Base-by-base conservation (phyloP, 2,329 filamentous ascomycete genomes). In the Ceratocystis diversiconidia region DNA sequence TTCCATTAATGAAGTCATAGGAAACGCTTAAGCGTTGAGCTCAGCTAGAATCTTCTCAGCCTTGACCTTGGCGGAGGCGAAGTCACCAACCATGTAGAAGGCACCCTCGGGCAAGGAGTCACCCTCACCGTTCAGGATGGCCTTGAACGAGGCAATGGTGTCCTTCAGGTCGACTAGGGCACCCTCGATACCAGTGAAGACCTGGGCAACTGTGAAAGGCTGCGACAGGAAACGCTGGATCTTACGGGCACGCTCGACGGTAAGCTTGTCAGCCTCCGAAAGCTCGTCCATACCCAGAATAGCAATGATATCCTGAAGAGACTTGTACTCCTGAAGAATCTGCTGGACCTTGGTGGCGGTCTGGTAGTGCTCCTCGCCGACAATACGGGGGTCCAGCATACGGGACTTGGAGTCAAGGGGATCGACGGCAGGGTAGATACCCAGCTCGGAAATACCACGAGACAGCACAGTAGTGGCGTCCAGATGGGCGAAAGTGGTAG, bases 241-340 rank as follows among this genome's bases (percentile, higher is more conserved):
- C 86, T 97, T 97, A 84, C 94, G 92, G 79, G 94, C 94, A 87
- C 94, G 94, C 88, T 99, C 94, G 85, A 99, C 94, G 73, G 94
- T 97, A 75, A 99, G 87, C 88, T 99, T 96, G 80, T 99, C 94
- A 74, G 89, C 89, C 85, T 97, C 94, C 71, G 94, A 97, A 81
- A 99, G 82, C 79, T 99, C 94, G 80, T 99, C 94, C 94, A 99
- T 97, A 88, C 92, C 92, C 78, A 97, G 82, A 91, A 99, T 99
- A 80, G 94, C 94, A 84, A 96, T 96, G 87, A 99, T 99, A 84
- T 99, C 94, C 84, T 99, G 94, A 72, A 99, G 90, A 71, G 92
- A 97, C 89, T 97, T 97, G 89, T 99, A 99, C 85, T 97, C 94
- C 83, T 99, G 94, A 77, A 99, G 88, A 81, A 96, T 97, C 83